Evolutionary conservation across 768 basidiomycete species (phyloP), one percentile per base, ranked within the genome.

Genomic region (Agrocybe chaxingu): DNA sequence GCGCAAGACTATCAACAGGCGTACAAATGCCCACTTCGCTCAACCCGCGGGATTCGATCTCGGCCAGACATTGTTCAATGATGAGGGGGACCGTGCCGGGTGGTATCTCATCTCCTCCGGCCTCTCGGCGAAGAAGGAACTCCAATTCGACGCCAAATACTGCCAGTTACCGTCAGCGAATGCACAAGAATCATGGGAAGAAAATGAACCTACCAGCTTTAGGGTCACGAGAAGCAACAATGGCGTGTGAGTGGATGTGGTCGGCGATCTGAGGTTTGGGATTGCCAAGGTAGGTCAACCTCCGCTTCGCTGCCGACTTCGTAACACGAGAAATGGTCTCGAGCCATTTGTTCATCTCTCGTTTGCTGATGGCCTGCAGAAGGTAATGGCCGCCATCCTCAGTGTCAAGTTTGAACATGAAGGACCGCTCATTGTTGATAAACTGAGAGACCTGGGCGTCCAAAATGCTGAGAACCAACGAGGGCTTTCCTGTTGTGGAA

Each of bases 301-400:
- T 80, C 34, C 89, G 79, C 62, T 88, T 85, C 19, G 88, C 87
- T 36, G 86, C 85, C 49, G 78, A 78, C 58, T 82, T 85, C 19
- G 89, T 81, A 36, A 89, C 81, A 34, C 80, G 77, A 34, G 77
- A 78, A 54, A 94, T 84, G 19, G 81, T 84, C 12, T 85, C 82
- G 47, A 91, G 75, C 92, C 92, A 94, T 57, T 76, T 82, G 47
- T 64, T 71, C 82, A 90, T 84, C 56, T 92, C 90, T 35, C 76
- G 73, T 63, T 78, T 81, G 57, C 78, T 82, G 33, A 80, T 66
- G 1, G 89, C 85, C 64, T 94, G 92, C 11, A 93, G 68, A 32
- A 92, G 65, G 59, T 90, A 91, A 59, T 85, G 85, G 0, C 89
- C 90, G 7, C 92, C 92, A 61, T 93, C 91, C 63, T 93, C 92